Evolutionary conservation across 2,329 filamentous ascomycete species (phyloP).

Genomic region (Sarocladium strictum): DNA sequence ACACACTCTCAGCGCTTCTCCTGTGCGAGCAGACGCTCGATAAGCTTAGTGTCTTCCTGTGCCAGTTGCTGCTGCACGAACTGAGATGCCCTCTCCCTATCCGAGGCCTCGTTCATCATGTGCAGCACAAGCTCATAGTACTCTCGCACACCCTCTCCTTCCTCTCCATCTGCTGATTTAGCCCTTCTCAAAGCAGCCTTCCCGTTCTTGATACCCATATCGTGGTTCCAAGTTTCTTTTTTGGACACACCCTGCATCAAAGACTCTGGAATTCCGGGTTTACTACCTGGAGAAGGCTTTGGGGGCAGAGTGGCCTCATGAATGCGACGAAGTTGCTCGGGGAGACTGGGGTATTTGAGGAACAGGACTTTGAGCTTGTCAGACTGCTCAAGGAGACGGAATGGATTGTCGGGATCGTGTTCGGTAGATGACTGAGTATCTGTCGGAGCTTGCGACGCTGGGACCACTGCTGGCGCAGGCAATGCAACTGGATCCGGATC

Average conservation of each 20-base stretch:
- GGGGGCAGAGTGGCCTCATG: constrained; percentile 41
- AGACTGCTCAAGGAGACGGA: constrained; percentile 44
- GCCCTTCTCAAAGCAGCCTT: constrained; percentile 47
- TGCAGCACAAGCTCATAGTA: constrained; percentile 52
- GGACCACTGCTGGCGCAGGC: constrained; percentile 7
- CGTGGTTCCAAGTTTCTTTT: constrained; percentile 46
- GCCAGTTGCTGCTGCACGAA: constrained; percentile 38
- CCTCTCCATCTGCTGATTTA: constrained; percentile 42
- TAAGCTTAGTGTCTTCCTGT: constrained; percentile 41
- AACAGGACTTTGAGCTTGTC: constrained; percentile 46
- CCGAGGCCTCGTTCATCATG: constrained; percentile 32
- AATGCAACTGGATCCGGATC: constrained; percentile 26
- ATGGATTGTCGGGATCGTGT: constrained; percentile 33
- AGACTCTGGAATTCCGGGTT: constrained; percentile 23
- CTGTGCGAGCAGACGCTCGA: constrained; percentile 42
- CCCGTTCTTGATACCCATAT: constrained; percentile 51
- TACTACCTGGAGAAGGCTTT: constrained; percentile 16
- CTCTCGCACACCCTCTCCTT: constrained; percentile 54
- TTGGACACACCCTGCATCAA: constrained; percentile 28
- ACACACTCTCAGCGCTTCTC: constrained; percentile 35
- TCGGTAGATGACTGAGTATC: constrained; percentile 15
- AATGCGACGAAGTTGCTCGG: constrained; percentile 40
- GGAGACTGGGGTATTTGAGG: constrained; percentile 44
- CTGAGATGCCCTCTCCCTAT: constrained; percentile 25
- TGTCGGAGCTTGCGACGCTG: constrained; percentile 9